Base-by-base conservation (phyloP, 2,329 filamentous ascomycete genomes). In the Alternaria sp. region DNA sequence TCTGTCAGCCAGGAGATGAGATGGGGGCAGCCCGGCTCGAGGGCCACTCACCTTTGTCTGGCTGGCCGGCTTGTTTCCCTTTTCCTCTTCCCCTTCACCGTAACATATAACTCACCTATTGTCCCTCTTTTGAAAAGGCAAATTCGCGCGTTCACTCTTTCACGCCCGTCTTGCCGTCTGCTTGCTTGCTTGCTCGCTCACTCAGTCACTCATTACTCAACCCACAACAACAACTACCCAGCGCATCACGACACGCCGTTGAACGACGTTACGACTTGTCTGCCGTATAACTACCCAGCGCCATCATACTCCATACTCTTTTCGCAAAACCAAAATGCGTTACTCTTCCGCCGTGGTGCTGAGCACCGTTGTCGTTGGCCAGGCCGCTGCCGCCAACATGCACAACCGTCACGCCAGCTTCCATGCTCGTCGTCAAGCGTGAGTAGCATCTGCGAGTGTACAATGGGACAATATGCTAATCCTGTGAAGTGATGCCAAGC, bases 61-160 rank as follows among this genome's bases (percentile, higher is more conserved):
- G 55, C 64, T 66, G 68, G 65, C 70, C 67, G 20, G 66, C 67
- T 67, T 62, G 54, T 48, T 67, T 65, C 64, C 62, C 65, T 61
- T 68, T 63, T 63, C 59, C 60, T 58, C 61, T 59, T 62, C 62
- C 62, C 68, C 62, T 73, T 72, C 74, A 73, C 69, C 67, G 55
- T 60, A 53, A 32, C 53, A 60, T 72, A 70, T 72, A 65, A 71
- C 57, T 60, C 56, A 67, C 65, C 57, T 56, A 64, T 57, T 67
- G 69, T 67, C 68, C 64, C 69, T 70, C 69, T 32, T 54, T 59
- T 59, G 45, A 51, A 69, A 63, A 65, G 70, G 67, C 66, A 72
- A 51, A 58, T 69, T 74, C 72, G 66, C 74, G 75, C 75, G 75
- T 78, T 76, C 75, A 78, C 74, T 78, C 75, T 59, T 77, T 78